Percentiles rank a stretch among this genome's conserved stretches.
Evolutionary conservation across 805 yeast genomes (phyloP).

Genomic region (Candida pseudofarinosa): DNA sequence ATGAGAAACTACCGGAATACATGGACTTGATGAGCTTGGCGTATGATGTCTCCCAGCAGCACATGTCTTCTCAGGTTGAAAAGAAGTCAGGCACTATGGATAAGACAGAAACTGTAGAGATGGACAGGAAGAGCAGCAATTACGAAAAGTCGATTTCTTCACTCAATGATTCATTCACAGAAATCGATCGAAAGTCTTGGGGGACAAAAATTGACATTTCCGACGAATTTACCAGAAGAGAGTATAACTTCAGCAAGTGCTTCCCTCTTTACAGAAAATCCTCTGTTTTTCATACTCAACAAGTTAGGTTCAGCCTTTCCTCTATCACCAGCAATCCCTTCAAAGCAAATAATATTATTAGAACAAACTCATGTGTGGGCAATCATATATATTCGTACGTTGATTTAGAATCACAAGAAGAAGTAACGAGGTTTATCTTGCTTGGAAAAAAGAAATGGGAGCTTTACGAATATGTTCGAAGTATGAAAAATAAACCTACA

Average conservation of each 20-base stretch:
- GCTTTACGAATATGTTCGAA: constrained; percentile 50
- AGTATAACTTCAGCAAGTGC: constrained; percentile 67
- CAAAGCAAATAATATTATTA: constrained; percentile 22
- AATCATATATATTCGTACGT: constrained; percentile 27
- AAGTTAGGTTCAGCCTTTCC: constrained; percentile 31
- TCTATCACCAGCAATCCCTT: constrained; percentile 16
- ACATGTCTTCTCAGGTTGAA: constrained; percentile 3
- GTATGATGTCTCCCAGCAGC: constrained; percentile 40
- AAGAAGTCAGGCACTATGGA: neutral
- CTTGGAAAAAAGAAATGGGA: constrained; percentile 71
- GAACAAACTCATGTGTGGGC: constrained; percentile 22
- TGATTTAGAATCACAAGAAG: constrained; percentile 44
- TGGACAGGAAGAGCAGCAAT: neutral
- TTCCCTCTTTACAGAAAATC: constrained; percentile 75
- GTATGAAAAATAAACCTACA: constrained; percentile 35
- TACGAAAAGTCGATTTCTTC: neutral
- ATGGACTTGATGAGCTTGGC: constrained; percentile 34
- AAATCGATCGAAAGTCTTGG: neutral
- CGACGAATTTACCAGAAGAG: constrained; percentile 33
- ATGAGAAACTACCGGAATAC: constrained; percentile 11
- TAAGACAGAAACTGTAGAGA: neutral
- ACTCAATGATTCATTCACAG: neutral
- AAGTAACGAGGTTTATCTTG: constrained; percentile 60
- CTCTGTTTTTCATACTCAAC: constrained; percentile 53
- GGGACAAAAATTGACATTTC: neutral